Evolutionary conservation across 768 basidiomycete genomes (phyloP).

Genomic region (Boletus huronensis): DNA sequence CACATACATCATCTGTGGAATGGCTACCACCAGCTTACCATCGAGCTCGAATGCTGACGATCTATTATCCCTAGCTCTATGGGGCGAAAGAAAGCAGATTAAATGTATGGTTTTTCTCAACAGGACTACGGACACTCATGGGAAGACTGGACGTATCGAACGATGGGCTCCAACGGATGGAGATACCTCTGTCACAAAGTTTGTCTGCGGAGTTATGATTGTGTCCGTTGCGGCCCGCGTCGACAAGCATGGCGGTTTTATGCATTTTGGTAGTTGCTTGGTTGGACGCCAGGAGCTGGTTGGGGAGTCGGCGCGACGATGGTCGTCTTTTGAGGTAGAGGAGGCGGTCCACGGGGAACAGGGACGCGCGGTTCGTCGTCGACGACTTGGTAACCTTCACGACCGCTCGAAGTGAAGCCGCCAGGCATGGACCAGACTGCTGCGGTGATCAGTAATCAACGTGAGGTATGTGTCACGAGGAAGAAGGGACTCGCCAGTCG

Average conservation of each 20-base stretch:
- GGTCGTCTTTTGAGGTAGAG: slow-evolving; percentile 13
- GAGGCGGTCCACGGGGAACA: slow-evolving; percentile 14
- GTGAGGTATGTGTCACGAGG: neutral
- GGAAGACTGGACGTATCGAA: neutral
- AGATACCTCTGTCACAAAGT: too few species aligned
- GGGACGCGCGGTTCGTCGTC: slow-evolving; percentile 40
- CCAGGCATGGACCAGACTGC: slow-evolving; percentile 80
- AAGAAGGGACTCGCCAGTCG: slow-evolving; percentile 47
- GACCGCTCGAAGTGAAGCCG: slow-evolving; percentile 51
- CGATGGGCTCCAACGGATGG: neutral
- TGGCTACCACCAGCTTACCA: too few species aligned
- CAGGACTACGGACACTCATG: neutral
- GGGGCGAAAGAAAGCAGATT: neutral
- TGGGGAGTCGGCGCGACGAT: slow-evolving; percentile 11
- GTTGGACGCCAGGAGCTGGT: slow-evolving; percentile 13
- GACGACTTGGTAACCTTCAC: slow-evolving; percentile 61
- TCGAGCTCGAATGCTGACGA: too few species aligned
- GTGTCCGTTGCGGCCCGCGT: neutral
- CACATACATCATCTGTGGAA: too few species aligned
- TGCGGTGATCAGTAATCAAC: neutral
- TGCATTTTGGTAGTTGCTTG: slow-evolving; percentile 28
- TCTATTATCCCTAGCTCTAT: neutral
- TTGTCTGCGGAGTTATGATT: neutral
- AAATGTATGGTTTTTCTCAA: neutral
- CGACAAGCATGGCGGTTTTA: neutral